These are phyloP conservation scores for Aspergillus amoenus DNA, from an alignment of 2,329 filamentous ascomycete species.

Conservation along the genomic window DNA sequence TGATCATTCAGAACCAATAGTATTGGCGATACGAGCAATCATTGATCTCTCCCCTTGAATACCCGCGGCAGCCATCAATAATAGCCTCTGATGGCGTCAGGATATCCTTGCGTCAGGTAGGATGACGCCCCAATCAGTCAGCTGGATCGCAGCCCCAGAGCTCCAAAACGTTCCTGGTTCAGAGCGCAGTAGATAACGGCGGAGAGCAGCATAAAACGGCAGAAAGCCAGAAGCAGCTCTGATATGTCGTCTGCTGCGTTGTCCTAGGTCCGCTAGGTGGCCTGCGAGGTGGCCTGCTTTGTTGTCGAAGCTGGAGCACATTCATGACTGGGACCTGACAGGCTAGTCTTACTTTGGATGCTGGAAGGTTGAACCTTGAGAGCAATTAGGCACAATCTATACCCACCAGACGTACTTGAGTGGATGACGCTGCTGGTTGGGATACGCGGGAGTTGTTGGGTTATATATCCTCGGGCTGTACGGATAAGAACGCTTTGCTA, in stretches of 20 bases:
- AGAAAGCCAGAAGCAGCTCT: not conserved
- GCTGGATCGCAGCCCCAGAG: not conserved
- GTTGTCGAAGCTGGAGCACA: too few species aligned
- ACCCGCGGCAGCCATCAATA: constrained; percentile 1
- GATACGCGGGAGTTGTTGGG: not conserved
- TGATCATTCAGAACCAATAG: not conserved
- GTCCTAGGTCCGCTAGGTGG: not conserved
- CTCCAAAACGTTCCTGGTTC: not conserved
- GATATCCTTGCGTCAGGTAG: constrained; percentile 4
- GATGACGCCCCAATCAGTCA: constrained; percentile 3
- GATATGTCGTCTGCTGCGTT: constrained; percentile 3
- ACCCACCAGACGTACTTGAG: too few species aligned
- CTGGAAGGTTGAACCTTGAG: not conserved
- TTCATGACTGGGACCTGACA: not conserved
- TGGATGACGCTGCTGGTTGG: not conserved
- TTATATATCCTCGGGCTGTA: not conserved
- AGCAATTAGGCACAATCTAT: too few species aligned
- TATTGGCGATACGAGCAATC: not conserved
- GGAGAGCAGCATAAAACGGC: too few species aligned
- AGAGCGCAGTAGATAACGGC: not conserved
- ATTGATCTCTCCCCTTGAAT: constrained; percentile 6
- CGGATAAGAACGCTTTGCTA: not conserved
- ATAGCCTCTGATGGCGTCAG: constrained; percentile 13
- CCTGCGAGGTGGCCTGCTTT: not conserved
- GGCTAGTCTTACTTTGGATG: not conserved